Conservation (phyloP, 2,329 filamentous ascomycete genomes). For the Corinectria fuckeliana region DNA sequence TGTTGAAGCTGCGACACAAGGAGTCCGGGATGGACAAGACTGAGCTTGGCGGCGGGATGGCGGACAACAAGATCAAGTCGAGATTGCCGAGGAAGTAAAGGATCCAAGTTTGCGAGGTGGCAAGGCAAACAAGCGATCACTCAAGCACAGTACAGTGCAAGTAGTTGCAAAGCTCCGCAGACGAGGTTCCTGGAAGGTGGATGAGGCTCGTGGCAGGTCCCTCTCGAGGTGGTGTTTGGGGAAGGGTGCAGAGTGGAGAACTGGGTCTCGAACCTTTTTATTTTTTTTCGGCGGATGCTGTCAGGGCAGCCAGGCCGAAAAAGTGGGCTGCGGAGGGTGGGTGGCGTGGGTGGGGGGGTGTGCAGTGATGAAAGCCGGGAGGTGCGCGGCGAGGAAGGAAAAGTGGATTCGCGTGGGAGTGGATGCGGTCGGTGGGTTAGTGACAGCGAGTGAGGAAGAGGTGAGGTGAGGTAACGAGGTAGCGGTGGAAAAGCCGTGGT, state of each 20-base stretch:
- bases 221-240: conserved; percentile 53
- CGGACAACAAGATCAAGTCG: conserved; percentile 37
- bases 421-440: conserved; percentile 29
- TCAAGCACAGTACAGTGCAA: conserved; percentile 27
- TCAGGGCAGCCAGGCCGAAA: conserved; percentile 39
- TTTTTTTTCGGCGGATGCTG: conserved; percentile 43
- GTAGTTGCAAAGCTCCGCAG: conserved; percentile 39
- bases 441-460: conserved; percentile 22
- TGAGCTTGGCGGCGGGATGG: conserved; percentile 29
- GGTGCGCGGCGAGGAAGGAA: conserved; percentile 33
- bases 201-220: conserved; percentile 50
- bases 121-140: conserved; percentile 33
- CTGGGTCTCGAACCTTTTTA: conserved; percentile 53
- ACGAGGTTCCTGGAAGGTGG: conserved; percentile 45
- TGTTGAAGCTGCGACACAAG: conserved; percentile 37
- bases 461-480: conserved; percentile 13
- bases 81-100: conserved; percentile 32
- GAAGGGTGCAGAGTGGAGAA: conserved; percentile 56
- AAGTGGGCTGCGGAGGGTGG: conserved; percentile 39
- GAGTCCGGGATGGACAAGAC: conserved; percentile 25
- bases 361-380: conserved; percentile 23
- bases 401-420: conserved; percentile 31
- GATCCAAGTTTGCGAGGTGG: conserved; percentile 23
- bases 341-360: conserved; percentile 30
- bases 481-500: conserved; percentile 14